Evolutionary conservation across 192 early-diverging fungal species (phyloP).

Genomic region (Podila clonocystis): DNA sequence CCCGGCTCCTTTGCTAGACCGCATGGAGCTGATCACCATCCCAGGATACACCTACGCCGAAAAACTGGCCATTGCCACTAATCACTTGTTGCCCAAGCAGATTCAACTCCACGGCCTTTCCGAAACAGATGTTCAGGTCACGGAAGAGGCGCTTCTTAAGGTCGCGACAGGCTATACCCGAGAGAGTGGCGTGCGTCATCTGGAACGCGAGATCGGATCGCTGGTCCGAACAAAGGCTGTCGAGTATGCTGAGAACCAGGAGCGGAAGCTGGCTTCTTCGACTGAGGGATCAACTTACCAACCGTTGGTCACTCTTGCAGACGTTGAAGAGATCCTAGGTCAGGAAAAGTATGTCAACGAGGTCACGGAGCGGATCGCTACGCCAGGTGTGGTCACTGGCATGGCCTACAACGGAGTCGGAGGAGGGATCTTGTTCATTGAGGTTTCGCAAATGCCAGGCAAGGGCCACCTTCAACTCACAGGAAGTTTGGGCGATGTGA

Average conservation of each 20-base stretch:
- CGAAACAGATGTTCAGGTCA: slow-evolving; percentile 57
- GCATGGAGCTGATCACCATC: slow-evolving; percentile 84
- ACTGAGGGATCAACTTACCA: slow-evolving; percentile 51
- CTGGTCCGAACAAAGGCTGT: slow-evolving; percentile 77
- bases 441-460: slow-evolving; percentile 80
- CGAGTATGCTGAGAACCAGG: slow-evolving; percentile 67
- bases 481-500: slow-evolving; percentile 81
- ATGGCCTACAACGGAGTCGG: slow-evolving; percentile 83
- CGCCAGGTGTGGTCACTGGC: slow-evolving; percentile 85
- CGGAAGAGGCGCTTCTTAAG: slow-evolving; percentile 63
- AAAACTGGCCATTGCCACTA: slow-evolving; percentile 79
- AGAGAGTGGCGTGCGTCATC: slow-evolving; percentile 81
- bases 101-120: slow-evolving; percentile 69
- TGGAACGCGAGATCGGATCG: slow-evolving; percentile 78
- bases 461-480: slow-evolving; percentile 75
- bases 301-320: slow-evolving; percentile 52
- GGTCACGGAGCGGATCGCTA: slow-evolving; percentile 67
- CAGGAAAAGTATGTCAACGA: slow-evolving; percentile 75
- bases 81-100: slow-evolving; percentile 83
- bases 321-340: slow-evolving; percentile 74
- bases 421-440: slow-evolving; percentile 83
- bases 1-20: slow-evolving; percentile 79
- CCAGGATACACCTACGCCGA: slow-evolving; percentile 88
- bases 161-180: slow-evolving; percentile 79
- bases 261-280: slow-evolving; percentile 30